phyloP scores from a whole-genome alignment of 208 protist genomes.

The Leishmania tropica region DNA sequence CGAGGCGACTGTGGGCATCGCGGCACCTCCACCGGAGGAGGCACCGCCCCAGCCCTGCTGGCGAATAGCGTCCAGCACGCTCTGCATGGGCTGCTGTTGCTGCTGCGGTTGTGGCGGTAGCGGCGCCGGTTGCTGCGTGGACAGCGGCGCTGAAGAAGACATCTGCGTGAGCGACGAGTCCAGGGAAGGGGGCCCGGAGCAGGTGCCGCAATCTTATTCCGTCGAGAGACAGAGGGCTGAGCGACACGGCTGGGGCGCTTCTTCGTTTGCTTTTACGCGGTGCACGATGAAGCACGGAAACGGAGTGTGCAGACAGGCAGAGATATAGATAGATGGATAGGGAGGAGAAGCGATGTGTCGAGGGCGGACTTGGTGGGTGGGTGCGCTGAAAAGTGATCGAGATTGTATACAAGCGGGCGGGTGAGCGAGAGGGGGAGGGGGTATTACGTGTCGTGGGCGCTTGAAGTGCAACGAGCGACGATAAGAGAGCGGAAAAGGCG shows the following conservation, averaged over 20 bases:
- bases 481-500: not conserved
- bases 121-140: not conserved
- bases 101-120: not conserved
- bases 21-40: not conserved
- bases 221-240: not conserved
- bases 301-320: too few relatives aligned
- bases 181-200: not conserved
- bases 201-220: not conserved
- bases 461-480: not conserved
- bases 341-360: too few relatives aligned
- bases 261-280: not conserved
- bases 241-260: not conserved
- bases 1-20: not conserved
- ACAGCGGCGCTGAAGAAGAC: not conserved
- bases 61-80: not conserved
- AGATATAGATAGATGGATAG: too few relatives aligned
- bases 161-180: not conserved
- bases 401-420: too few relatives aligned
- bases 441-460: not conserved
- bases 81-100: not conserved
- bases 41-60: conserved; percentile 16
- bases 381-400: too few relatives aligned
- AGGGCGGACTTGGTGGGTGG: too few relatives aligned
- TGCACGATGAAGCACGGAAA: not conserved
- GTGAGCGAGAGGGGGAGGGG: too few relatives aligned